Evolutionary conservation across 495 filamentous ascomycete species (phyloP), one percentile per base, ranked within the genome.

Genomic region (Lepraria neglecta): DNA sequence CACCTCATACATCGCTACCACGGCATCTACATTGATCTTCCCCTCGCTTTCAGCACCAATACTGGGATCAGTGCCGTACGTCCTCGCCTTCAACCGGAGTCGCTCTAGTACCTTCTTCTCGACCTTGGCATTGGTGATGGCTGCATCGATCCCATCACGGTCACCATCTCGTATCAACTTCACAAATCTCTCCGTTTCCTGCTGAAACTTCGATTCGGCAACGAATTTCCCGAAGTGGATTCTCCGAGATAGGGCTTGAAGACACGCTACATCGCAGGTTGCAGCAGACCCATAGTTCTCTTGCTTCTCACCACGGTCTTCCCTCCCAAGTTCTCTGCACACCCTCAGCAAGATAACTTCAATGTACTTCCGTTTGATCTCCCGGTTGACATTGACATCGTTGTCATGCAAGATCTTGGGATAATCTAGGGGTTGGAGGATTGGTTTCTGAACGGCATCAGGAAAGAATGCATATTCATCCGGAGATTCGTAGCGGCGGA

Each of bases 191-290:
- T 92, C 89, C 33, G 85, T 82, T 66, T 96, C 90, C 60, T 87
- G 83, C 67, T 80, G 83, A 73, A 97, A 99, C 78, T 99, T 99
- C n/a, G 89, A 86, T 78, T 99, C 95, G 12, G 95, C 95, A 5
- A 99, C 95, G 69, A 97, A 97, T 78, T 96, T 99, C 60, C 95
- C 95, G 74, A 97, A 99, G 73, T 99, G 95, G 64, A 99, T 90
- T 52, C 95, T 80, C 19, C 92, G 80, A 47, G 91, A 96, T 12
- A 99, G 77, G 17, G 95, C 89, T 77, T 99, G 95, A 56, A 99
- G 76, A 69, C 88, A 92, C 35, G 81, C 78, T 35, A 99, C 94
- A 74, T 99, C 95, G 71, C 86, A 89, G 1, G 90, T 95, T 0
- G 91, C 94, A 6, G 92, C 79, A 0, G 90, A 95, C 3, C 95